Conservation (phyloP, 2,329 filamentous ascomycete species). For the Metarhizium anisopliae region DNA sequence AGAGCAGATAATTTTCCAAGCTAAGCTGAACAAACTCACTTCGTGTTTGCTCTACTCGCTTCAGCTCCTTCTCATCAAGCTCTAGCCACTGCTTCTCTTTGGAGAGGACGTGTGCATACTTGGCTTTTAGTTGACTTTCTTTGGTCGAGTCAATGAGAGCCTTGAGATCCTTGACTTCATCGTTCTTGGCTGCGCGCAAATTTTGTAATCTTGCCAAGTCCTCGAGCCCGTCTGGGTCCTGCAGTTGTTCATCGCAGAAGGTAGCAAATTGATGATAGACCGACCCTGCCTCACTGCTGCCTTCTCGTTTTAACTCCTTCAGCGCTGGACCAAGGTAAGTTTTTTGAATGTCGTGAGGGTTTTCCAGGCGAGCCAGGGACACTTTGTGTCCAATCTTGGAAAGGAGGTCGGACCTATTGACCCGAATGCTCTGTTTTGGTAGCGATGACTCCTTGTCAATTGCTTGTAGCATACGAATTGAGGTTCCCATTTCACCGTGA, state of each 20-base stretch:
- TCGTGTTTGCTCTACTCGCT: conserved; percentile 65
- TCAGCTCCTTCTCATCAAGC: conserved; percentile 82
- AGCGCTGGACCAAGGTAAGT: conserved; percentile 80
- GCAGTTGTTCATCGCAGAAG: conserved; percentile 91
- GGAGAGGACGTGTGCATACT: conserved; percentile 50
- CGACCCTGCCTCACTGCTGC: conserved; percentile 64
- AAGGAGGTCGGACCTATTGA: conserved; percentile 70
- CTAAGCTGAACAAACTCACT: conserved; percentile 80
- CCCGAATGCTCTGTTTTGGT: conserved; percentile 58
- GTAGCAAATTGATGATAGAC: conserved; percentile 92
- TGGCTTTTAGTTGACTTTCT: conserved; percentile 43
- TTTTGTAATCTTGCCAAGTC: conserved; percentile 75
- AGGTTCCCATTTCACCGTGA: conserved; percentile 79
- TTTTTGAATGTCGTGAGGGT: conserved; percentile 80
- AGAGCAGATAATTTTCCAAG: conserved; percentile 85
- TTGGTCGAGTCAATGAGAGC: conserved; percentile 42
- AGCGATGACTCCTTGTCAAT: conserved; percentile 53
- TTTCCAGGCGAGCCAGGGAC: conserved; percentile 82
- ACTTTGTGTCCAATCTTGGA: conserved; percentile 84
- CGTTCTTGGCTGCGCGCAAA: conserved; percentile 69
- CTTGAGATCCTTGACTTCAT: conserved; percentile 69
- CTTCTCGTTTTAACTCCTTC: conserved; percentile 63
- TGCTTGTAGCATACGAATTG: conserved; percentile 78
- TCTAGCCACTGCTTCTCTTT: conserved; percentile 83
- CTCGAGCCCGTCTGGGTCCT: conserved; percentile 75